Percentiles rank a stretch among this genome's conserved stretches.
Conservation (phyloP, 1,284 basidiomycete genomes). For the Gomphus sp. region DNA sequence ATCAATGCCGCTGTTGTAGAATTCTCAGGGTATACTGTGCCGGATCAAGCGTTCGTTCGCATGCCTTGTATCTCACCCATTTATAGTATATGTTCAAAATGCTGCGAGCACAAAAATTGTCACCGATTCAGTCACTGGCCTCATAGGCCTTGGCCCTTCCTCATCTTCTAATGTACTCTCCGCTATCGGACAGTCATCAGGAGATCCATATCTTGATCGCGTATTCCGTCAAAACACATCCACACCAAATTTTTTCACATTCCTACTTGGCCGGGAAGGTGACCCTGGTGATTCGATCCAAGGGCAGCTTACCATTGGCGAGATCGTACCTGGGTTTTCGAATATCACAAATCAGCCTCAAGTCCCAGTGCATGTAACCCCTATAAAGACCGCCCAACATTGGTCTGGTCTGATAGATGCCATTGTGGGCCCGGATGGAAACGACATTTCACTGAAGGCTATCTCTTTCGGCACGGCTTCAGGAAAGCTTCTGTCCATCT, state of each 20-base stretch:
- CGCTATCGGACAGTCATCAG: slow-evolving; percentile 32
- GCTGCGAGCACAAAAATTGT: slow-evolving; percentile 49
- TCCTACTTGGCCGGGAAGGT: slow-evolving; percentile 52
- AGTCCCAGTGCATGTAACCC: slow-evolving; percentile 56
- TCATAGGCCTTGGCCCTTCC: slow-evolving; percentile 33
- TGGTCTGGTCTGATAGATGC: slow-evolving; percentile 69
- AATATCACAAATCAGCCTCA: slow-evolving; percentile 54
- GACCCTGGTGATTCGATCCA: slow-evolving; percentile 39
- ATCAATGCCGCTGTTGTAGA: slow-evolving; percentile 43
- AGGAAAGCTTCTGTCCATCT: slow-evolving; percentile 59
- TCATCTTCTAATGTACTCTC: slow-evolving; percentile 22
- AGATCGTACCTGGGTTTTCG: slow-evolving; percentile 46
- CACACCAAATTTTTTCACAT: slow-evolving; percentile 47
- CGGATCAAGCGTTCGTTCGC: slow-evolving; percentile 43
- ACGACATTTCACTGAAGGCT: slow-evolving; percentile 42
- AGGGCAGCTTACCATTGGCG: slow-evolving; percentile 52
- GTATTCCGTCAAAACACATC: slow-evolving; percentile 51
- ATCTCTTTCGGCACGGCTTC: slow-evolving; percentile 53
- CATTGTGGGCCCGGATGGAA: slow-evolving; percentile 64
- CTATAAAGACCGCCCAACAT: slow-evolving; percentile 55
- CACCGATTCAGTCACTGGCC: slow-evolving; percentile 22
- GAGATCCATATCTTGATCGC: slow-evolving; percentile 48
- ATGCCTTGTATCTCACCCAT: background rate
- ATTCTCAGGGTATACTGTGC: slow-evolving; percentile 45
- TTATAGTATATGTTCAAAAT: slow-evolving; percentile 53